Evolutionary conservation across 2,329 filamentous ascomycete genomes (phyloP).

Genomic region (Pyrenophora tritici-repentis): DNA sequence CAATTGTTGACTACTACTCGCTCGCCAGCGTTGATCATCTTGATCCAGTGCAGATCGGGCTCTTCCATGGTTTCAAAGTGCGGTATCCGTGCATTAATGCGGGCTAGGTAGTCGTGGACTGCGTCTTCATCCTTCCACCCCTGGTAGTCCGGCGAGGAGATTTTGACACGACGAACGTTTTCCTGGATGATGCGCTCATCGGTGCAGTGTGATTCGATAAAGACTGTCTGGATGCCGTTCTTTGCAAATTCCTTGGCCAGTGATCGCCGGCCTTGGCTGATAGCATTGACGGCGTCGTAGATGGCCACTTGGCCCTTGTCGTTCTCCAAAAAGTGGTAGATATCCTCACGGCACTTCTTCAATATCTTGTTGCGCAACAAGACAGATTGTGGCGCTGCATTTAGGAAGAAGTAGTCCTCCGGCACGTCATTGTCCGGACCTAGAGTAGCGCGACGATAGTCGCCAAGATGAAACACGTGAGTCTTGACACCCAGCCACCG

Average conservation of each 20-base stretch:
- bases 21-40: slow-evolving; percentile 98
- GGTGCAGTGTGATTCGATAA: slow-evolving; percentile 94
- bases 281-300: slow-evolving; percentile 96
- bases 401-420: slow-evolving; percentile 96
- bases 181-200: slow-evolving; percentile 93
- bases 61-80: slow-evolving; percentile 98
- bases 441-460: slow-evolving; percentile 91
- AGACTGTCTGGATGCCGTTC: slow-evolving; percentile 92
- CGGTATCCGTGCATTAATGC: slow-evolving; percentile 91
- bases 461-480: slow-evolving; percentile 93
- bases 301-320: slow-evolving; percentile 98
- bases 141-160: slow-evolving; percentile 94
- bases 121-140: slow-evolving; percentile 92
- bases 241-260: slow-evolving; percentile 97
- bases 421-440: slow-evolving; percentile 83
- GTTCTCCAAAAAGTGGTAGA: slow-evolving; percentile 93
- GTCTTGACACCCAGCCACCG: slow-evolving; percentile 98
- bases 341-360: slow-evolving; percentile 96
- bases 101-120: slow-evolving; percentile 84
- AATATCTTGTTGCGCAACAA: slow-evolving; percentile 94
- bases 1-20: slow-evolving; percentile 96
- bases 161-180: slow-evolving; percentile 96
- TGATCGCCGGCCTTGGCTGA: slow-evolving; percentile 77
- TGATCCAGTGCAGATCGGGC: slow-evolving; percentile 92
- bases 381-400: slow-evolving; percentile 90